phyloP scores from a whole-genome alignment of 441 rosid genomes.

The Populus hybrid region DNA sequence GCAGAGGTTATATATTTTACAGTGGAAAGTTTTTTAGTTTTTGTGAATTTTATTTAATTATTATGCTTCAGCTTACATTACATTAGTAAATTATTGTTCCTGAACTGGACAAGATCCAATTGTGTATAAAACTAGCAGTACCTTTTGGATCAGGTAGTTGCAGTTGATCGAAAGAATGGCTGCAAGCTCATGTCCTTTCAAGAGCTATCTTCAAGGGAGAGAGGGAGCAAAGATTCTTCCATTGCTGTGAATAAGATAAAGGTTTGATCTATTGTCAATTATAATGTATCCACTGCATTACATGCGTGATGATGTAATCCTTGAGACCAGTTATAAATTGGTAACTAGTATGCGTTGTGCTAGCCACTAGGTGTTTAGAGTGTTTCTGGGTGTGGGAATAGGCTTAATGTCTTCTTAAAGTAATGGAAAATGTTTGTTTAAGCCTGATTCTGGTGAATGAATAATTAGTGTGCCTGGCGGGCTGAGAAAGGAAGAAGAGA shows the following conservation, averaged over 20 bases:
- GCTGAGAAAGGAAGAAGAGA: not conserved
- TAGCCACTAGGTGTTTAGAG: not conserved
- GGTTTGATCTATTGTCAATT: constrained; percentile 39
- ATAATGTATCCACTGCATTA: constrained; percentile 3
- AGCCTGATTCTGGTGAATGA: constrained; percentile 1
- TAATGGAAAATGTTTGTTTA: not conserved
- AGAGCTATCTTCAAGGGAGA: constrained; percentile 84
- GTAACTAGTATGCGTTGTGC: not conserved
- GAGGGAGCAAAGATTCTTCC: constrained; percentile 70
- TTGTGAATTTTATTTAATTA: not conserved
- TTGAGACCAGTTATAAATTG: constrained; percentile 1
- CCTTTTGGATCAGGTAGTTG: constrained; percentile 62
- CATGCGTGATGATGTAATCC: constrained; percentile 12
- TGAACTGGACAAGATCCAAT: constrained; percentile 1
- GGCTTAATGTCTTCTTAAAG: not conserved
- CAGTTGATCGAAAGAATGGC: constrained; percentile 72
- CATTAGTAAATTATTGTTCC: not conserved
- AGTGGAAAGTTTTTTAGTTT: constrained; percentile 9
- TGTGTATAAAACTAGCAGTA: constrained; percentile 10
- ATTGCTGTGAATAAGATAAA: constrained; percentile 55
- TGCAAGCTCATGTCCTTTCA: constrained; percentile 88
- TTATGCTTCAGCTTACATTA: not conserved
- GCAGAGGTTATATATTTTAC: constrained; percentile 62
- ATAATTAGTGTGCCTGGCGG: not conserved
- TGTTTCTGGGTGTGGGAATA: not conserved